A percentile compares a stretch with the other conserved stretches of the same genome.
Evolutionary conservation across 2,329 filamentous ascomycete species (phyloP).

Genomic region (Aspergillus pseudonomiae): DNA sequence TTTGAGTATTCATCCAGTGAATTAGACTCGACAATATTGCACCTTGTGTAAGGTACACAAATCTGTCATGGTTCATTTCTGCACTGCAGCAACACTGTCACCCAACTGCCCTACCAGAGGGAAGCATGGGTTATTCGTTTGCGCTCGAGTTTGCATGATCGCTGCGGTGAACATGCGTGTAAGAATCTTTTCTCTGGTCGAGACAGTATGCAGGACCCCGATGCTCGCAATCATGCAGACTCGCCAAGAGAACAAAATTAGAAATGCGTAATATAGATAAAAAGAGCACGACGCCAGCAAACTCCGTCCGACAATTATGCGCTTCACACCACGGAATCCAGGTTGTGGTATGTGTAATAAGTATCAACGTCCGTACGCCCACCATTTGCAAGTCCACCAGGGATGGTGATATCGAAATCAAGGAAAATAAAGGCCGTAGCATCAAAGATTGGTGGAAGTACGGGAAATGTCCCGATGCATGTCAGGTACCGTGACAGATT

Average conservation of each 20-base stretch:
- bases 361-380: constrained; percentile 8
- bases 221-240: not conserved
- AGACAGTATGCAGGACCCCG: not conserved
- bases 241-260: not conserved
- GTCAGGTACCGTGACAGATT: not conserved
- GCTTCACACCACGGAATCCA: not conserved
- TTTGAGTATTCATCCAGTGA: not conserved
- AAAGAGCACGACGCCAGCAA: not conserved
- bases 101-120: not conserved
- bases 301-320: not conserved
- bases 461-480: not conserved
- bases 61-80: not conserved
- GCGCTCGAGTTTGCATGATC: not conserved
- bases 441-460: not conserved
- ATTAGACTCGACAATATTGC: not conserved
- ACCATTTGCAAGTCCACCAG: not conserved
- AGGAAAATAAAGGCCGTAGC: constrained; percentile 5
- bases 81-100: not conserved
- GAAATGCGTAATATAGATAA: not conserved
- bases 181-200: not conserved
- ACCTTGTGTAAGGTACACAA: not conserved
- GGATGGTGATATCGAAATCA: not conserved
- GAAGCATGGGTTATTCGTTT: not conserved
- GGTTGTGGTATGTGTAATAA: not conserved
- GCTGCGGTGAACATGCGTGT: not conserved